Evolutionary conservation across 2,329 filamentous ascomycete genomes (phyloP).

Genomic region (Botrytis medusae): DNA sequence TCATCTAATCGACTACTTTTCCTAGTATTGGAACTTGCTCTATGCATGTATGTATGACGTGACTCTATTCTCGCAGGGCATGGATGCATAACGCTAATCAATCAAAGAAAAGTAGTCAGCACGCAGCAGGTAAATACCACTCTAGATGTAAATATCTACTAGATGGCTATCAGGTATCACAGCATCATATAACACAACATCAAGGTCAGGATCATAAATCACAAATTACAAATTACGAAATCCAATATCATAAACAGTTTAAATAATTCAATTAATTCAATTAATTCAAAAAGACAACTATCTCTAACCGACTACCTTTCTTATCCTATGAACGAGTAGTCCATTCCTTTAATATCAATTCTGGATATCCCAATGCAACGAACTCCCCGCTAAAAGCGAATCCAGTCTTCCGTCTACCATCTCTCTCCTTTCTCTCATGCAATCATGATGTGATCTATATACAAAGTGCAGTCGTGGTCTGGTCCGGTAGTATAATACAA

Average conservation of each 20-base stretch:
- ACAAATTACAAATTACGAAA: no score
- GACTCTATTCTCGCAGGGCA: neutral
- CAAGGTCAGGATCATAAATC: neutral
- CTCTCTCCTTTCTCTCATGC: slow-evolving; percentile 9
- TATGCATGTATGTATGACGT: neutral
- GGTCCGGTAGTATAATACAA: slow-evolving; percentile 8
- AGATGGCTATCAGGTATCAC: neutral
- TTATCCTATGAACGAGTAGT: neutral
- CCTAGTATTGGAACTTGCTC: neutral
- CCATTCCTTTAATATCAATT: neutral
- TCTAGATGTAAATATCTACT: neutral
- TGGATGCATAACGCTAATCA: neutral
- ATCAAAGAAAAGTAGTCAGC: neutral
- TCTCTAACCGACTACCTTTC: neutral
- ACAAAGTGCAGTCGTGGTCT: neutral
- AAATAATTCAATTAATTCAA: neutral
- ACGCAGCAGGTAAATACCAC: neutral
- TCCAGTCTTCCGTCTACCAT: neutral
- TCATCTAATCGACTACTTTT: neutral
- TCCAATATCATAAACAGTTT: neutral
- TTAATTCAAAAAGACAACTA: neutral
- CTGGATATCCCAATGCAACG: slow-evolving; percentile 1
- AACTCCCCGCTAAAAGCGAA: slow-evolving; percentile 14
- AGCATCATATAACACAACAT: neutral
- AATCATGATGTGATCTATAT: slow-evolving; percentile 15